phyloP scores from a whole-genome alignment of 2,329 filamentous ascomycete genomes.

The Xylaria polymorpha region DNA sequence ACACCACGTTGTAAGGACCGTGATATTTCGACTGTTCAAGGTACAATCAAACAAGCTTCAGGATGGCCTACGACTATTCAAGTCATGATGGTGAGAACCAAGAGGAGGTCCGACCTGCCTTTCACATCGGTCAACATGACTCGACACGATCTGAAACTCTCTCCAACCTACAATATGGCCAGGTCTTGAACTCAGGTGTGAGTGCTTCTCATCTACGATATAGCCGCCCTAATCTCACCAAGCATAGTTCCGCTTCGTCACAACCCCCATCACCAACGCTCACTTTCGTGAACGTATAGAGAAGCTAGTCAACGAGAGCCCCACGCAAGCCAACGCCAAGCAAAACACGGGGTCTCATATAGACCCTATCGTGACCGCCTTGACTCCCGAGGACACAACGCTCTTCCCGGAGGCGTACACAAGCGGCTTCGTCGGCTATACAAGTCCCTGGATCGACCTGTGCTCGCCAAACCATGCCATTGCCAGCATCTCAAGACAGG shows the following conservation, averaged over 20 bases:
- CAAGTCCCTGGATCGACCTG: constrained; percentile 94
- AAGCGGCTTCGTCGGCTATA: constrained; percentile 79
- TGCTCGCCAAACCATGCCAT: constrained; percentile 85
- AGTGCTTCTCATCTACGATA: constrained; percentile 50
- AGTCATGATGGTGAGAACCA: constrained; percentile 49
- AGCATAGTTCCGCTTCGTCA: constrained; percentile 79
- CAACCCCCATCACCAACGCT: constrained; percentile 79
- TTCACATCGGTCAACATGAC: constrained; percentile 82
- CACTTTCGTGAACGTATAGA: constrained; percentile 78
- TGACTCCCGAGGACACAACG: constrained; percentile 83
- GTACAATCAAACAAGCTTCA: background rate
- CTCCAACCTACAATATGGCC: constrained; percentile 71
- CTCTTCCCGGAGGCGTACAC: constrained; percentile 75
- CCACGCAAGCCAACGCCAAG: constrained; percentile 59
- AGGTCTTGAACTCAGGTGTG: constrained; percentile 77
- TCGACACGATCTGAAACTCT: constrained; percentile 70
- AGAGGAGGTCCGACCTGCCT: constrained; percentile 65
- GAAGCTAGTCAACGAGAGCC: constrained; percentile 68
- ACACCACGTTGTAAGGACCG: constrained; percentile 11
- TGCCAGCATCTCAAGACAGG: constrained; percentile 86
- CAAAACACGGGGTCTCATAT: constrained; percentile 60
- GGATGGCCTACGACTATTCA: constrained; percentile 43
- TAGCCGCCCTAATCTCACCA: constrained; percentile 17
- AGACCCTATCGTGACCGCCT: constrained; percentile 70
- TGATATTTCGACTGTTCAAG: background rate